Base-by-base conservation (phyloP, 768 basidiomycete genomes). In the Boletus rubropictus region DNA sequence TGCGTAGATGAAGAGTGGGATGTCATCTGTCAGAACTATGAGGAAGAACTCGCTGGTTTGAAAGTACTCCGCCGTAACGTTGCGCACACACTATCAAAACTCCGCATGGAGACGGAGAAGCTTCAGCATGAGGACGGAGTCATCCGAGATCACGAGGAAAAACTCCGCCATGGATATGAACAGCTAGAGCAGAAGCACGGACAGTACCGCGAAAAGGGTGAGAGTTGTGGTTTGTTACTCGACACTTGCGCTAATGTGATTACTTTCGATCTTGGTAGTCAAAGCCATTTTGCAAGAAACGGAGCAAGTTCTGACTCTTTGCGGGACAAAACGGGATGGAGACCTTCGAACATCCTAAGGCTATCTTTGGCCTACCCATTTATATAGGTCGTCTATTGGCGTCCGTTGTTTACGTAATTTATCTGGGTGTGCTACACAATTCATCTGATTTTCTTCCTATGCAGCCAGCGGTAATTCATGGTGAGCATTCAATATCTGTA, bases 1-100 rank as follows among this genome's bases (percentile, higher is more conserved):
- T 22, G 29, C 35, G 20, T 55, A 86, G 84, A 72, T 17, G 64
- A 74, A 12, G 80, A 84, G 56, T 82, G 82, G 72, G 79, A 76
- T 47, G 69, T 77, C 52, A 66, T 80, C 46, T 75, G 80, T 40
- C 66, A 67, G 48, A 74, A 70, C 29, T 86, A 84, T 58, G 63
- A 77, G 38, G 79, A 81, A 49, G 81, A 87, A 61, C 75, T 87
- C 51, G 66, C 72, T 35, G 78, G 78, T 21, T 72, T 86, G 48
- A 78, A 76, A 49, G 69, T 59, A 25, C 67, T 86, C 21, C 81
- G 82, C 41, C 63, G 72, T 25, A 77, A 79, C 44, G 79, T 86
- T 37, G 54, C 68, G 1, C 54, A 65, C 18, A 69, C 73, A 11
- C 51, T 72, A 17, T 68, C 71, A 41, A 66, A 63, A 33, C 61